Conservation (phyloP, 345 rosid genomes). For the Moringa oleifera region DNA sequence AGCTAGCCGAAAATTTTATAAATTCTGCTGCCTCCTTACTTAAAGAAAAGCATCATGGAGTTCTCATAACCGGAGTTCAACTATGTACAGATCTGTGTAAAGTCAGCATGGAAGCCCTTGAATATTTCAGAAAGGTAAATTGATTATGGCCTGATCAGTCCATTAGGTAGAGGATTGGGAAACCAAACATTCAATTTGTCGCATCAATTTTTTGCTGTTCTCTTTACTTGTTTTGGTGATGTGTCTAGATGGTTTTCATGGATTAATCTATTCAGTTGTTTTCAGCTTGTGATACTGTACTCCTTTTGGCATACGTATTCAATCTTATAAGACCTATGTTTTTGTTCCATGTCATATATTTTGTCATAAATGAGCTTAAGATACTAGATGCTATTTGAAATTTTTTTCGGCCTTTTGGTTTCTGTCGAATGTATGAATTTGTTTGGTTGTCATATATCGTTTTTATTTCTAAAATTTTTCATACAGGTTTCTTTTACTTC, state of each 20-base stretch:
- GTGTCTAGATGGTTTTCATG: not conserved
- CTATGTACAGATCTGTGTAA: constrained; percentile 90
- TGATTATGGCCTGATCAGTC: constrained; percentile 10
- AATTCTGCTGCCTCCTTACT: constrained; percentile 83
- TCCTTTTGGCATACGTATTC: not conserved
- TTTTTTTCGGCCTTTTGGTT: constrained; percentile 10
- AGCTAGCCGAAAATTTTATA: constrained; percentile 94
- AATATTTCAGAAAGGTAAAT: constrained; percentile 80
- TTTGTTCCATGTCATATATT: not conserved
- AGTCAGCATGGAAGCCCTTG: constrained; percentile 83
- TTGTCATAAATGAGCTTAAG: too few relatives aligned
- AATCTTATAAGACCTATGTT: not conserved
- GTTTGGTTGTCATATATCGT: not conserved
- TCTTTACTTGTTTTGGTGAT: not conserved
- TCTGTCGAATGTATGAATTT: constrained; percentile 3
- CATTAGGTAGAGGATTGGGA: constrained; percentile 6
- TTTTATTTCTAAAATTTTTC: not conserved
- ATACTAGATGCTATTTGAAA: not conserved
- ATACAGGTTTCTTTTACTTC: too few relatives aligned
- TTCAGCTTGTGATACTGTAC: not conserved
- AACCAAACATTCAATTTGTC: not conserved
- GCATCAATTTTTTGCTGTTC: not conserved
- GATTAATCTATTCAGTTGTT: constrained; percentile 1
- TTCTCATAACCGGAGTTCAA: constrained; percentile 89
- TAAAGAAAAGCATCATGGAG: constrained; percentile 99